Percentiles rank a stretch among this genome's conserved stretches.
phyloP scores from a whole-genome alignment of 805 yeast genomes.

The Ogataea naganishii region DNA sequence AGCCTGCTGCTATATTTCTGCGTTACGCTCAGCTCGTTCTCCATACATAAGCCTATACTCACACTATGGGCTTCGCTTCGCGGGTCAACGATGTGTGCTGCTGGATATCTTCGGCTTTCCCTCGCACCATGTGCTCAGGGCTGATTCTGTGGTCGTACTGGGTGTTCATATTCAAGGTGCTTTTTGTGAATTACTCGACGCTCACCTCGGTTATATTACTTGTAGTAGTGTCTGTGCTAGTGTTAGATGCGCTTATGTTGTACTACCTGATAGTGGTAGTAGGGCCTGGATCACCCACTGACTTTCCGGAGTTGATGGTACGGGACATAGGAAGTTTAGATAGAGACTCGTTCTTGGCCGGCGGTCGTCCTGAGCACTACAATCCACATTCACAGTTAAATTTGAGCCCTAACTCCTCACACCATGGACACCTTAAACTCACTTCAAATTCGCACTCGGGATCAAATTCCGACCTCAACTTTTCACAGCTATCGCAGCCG shows the following conservation, averaged over 20 bases:
- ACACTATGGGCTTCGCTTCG: too few species aligned
- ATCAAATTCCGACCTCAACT: too few species aligned
- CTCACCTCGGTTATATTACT: conserved; percentile 12
- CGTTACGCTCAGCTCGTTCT: too few species aligned
- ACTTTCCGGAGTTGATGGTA: conserved; percentile 36
- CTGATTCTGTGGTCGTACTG: conserved; percentile 41
- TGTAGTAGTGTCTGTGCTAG: conserved; percentile 21
- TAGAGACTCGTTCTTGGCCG: conserved; percentile 7
- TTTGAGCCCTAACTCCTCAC: too few species aligned
- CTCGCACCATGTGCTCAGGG: conserved; percentile 35
- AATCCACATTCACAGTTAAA: too few species aligned
- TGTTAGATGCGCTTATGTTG: conserved; percentile 32
- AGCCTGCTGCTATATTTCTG: too few species aligned
- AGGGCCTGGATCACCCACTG: conserved; percentile 64
- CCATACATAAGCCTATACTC: too few species aligned
- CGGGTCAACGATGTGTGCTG: conserved; percentile 26
- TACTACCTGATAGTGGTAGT: conserved; percentile 42
- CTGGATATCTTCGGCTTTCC: conserved; percentile 32
- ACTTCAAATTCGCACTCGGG: too few species aligned
- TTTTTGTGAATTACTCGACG: conserved; percentile 14
- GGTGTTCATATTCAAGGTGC: conserved; percentile 24
- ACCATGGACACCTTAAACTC: too few species aligned
- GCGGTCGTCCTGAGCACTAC: too few species aligned
- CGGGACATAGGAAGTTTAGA: conserved; percentile 1
- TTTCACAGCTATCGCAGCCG: conserved; percentile 21